A percentile compares a stretch with the other conserved stretches of the same genome.
Evolutionary conservation across 2,329 filamentous ascomycete genomes (phyloP).

Genomic region (Tolypocladium sp.): DNA sequence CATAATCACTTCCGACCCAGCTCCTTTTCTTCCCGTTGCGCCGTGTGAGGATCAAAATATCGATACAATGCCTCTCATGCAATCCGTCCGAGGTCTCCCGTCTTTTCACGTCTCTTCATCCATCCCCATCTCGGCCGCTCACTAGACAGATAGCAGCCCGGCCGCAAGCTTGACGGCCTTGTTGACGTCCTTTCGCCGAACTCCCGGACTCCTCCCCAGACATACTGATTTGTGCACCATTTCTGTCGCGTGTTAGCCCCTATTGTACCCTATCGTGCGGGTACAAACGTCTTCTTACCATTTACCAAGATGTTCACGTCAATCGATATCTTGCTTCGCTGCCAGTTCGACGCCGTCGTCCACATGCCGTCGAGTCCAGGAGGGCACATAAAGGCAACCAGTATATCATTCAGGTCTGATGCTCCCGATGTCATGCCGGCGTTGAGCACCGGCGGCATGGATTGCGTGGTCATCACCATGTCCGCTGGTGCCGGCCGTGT

Average conservation of each 20-base stretch:
- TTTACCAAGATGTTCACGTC: conserved; percentile 23
- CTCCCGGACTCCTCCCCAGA: conserved; percentile 27
- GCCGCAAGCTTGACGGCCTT: conserved; percentile 19
- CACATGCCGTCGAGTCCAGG: conserved; percentile 4
- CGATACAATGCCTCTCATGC: background rate
- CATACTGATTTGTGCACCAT: conserved; percentile 25
- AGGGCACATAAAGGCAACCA: conserved; percentile 2
- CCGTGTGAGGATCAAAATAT: background rate
- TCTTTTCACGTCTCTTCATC: background rate
- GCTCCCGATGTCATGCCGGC: background rate
- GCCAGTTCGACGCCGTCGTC: conserved; percentile 9
- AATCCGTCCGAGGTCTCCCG: background rate
- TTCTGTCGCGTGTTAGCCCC: conserved; percentile 16
- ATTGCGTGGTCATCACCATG: background rate
- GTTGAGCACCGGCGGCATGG: background rate
- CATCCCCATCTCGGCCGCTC: background rate
- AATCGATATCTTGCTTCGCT: conserved; percentile 23
- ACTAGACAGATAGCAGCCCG: conserved; percentile 1
- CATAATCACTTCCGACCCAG: background rate
- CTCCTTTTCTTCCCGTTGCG: background rate
- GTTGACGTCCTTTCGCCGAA: conserved; percentile 28
- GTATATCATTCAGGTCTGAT: background rate
- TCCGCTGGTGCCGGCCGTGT: background rate
- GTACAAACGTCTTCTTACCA: conserved; percentile 15
- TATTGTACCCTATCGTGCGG: background rate